Evolutionary conservation across 345 rosid genomes (phyloP).

Genomic region (Melaleuca quinquenervia): DNA sequence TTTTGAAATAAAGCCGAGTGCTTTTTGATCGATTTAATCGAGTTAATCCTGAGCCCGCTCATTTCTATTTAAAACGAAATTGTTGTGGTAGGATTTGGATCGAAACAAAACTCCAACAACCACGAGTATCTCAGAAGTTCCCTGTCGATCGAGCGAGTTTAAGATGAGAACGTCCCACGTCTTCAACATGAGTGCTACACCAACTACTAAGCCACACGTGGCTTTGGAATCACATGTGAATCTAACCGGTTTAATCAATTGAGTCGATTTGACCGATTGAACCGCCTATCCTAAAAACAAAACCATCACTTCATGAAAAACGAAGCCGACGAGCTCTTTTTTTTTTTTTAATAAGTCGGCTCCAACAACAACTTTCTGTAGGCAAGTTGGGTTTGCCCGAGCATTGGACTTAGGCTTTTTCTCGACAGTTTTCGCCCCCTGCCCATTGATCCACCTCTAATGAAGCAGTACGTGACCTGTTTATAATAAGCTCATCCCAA

Average conservation of each 20-base stretch:
- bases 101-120: too few species aligned
- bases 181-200: not conserved
- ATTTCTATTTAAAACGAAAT: not conserved
- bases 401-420: not conserved
- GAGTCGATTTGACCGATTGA: not conserved
- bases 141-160: rapidly evolving
- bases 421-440: not conserved
- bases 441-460: not conserved
- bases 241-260: not conserved
- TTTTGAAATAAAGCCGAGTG: not conserved
- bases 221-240: not conserved
- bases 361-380: too few species aligned
- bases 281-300: not conserved
- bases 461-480: not conserved
- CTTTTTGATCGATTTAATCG: rapidly evolving
- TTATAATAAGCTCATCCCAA: not conserved
- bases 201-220: not conserved
- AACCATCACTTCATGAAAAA: not conserved
- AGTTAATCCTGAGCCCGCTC: not conserved
- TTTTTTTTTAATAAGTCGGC: not conserved
- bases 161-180: not conserved
- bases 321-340: not conserved
- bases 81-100: rapidly evolving
- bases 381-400: not conserved
- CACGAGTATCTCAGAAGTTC: too few species aligned